Evolutionary conservation across 768 basidiomycete genomes (phyloP).

Genomic region (Sporobolomyces pararoseus): DNA sequence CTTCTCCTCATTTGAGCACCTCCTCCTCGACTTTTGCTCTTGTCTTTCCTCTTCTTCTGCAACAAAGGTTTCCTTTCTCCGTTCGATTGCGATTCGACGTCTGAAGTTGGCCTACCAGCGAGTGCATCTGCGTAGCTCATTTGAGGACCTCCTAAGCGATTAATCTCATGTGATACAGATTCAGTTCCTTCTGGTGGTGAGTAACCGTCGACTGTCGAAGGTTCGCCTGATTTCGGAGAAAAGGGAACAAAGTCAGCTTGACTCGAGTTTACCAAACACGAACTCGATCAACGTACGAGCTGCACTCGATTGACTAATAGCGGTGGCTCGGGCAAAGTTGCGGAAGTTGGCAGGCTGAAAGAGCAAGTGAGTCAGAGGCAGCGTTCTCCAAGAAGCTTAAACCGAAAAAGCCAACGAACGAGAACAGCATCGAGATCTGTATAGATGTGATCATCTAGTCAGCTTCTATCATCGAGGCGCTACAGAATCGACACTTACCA

Average conservation of each 20-base stretch:
- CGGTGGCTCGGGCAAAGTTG: not conserved
- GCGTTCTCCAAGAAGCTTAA: not conserved
- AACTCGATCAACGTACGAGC: not conserved
- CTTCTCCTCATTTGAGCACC: not conserved
- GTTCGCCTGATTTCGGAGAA: not conserved
- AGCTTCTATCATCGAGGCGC: no score
- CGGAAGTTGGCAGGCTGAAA: constrained; percentile 14
- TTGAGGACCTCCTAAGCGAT: not conserved
- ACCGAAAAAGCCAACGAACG: constrained; percentile 1
- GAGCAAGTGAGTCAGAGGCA: not conserved
- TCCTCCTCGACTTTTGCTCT: not conserved
- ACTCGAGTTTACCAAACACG: not conserved
- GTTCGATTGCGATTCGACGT: constrained; percentile 2
- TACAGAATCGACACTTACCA: constrained; percentile 3
- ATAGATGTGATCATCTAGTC: not conserved
- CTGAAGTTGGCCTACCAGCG: no score
- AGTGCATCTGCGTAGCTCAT: not conserved
- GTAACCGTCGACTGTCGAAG: not conserved
- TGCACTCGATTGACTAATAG: not conserved
- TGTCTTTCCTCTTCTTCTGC: not conserved
- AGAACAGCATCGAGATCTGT: constrained; percentile 21
- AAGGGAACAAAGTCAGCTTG: not conserved
- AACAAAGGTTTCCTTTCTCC: constrained; percentile 29
- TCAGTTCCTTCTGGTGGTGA: not conserved
- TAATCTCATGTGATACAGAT: not conserved